Conservation (phyloP, 495 filamentous ascomycete species). For the Penicillium paxilli region DNA sequence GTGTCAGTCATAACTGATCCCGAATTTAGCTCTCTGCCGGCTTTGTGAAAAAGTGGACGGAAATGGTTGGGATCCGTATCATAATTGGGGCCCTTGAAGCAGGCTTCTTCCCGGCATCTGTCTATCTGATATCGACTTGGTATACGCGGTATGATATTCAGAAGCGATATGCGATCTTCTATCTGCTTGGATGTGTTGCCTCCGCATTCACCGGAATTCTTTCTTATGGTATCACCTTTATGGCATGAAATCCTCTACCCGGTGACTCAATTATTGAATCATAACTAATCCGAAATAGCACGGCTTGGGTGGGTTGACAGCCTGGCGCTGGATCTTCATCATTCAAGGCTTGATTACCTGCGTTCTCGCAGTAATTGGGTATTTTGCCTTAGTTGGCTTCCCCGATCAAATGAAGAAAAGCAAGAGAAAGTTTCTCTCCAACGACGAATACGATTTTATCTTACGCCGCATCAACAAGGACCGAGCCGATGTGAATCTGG, state of each 20-base stretch:
- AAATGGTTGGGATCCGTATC: conserved; percentile 51
- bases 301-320: conserved; percentile 11
- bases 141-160: conserved; percentile 47
- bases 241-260: conserved; percentile 19
- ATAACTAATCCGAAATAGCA: conserved; percentile 15
- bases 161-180: conserved; percentile 58
- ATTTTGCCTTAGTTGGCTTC: conserved; percentile 50
- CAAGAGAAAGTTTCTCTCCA: conserved; percentile 38
- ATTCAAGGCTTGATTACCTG: conserved; percentile 34
- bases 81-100: conserved; percentile 63
- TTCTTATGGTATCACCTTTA: conserved; percentile 57
- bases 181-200: conserved; percentile 55
- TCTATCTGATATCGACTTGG: conserved; percentile 58
- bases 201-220: conserved; percentile 58
- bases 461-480: conserved; percentile 38
- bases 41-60: conserved; percentile 50
- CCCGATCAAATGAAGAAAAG: conserved; percentile 35
- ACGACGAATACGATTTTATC: conserved; percentile 34
- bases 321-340: conserved; percentile 24
- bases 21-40: conserved; percentile 25
- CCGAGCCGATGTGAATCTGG: conserved; percentile 30
- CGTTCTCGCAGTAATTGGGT: conserved; percentile 27
- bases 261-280: background rate
- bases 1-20: background rate
- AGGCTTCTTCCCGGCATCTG: conserved; percentile 54